A percentile compares a stretch with the other conserved stretches of the same genome.
These are phyloP conservation scores for Inga laurina DNA, from an alignment of 306 rosid genomes.

Conservation along the genomic window DNA sequence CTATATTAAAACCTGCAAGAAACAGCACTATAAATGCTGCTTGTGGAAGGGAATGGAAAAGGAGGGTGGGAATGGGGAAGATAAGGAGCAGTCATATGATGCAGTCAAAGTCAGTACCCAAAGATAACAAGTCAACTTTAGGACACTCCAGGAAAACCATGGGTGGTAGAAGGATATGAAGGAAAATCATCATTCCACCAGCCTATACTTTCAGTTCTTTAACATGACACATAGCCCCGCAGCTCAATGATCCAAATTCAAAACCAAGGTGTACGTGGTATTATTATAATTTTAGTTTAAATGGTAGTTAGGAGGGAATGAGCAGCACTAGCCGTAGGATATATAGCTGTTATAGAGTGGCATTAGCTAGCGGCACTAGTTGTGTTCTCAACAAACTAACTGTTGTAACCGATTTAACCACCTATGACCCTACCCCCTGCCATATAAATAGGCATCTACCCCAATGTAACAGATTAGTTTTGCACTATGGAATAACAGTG, in stretches of 20 bases:
- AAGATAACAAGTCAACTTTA: conserved; percentile 20
- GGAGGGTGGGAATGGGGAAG: neutral
- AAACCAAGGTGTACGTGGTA: neutral
- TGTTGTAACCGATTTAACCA: no score
- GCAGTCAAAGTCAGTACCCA: conserved; percentile 15
- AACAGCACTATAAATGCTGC: conserved; percentile 7
- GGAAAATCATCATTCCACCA: neutral
- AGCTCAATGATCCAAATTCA: neutral
- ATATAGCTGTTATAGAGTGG: no score
- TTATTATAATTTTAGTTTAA: no score
- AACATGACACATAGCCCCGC: neutral
- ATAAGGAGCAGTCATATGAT: neutral
- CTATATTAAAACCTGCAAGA: conserved; percentile 6
- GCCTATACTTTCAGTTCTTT: conserved; percentile 7
- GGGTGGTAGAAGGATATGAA: neutral
- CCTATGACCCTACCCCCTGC: no score
- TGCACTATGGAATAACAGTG: no score
- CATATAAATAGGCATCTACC: no score
- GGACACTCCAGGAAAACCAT: neutral
- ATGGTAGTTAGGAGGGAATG: no score
- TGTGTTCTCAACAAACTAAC: no score
- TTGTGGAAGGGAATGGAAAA: neutral
- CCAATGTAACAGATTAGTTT: no score
- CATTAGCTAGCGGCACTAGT: no score
- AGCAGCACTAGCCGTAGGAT: no score